A percentile compares a stretch with the other conserved stretches of the same genome.
phyloP scores from a whole-genome alignment of 169 alveolate species.

The Plasmodium falciparum region DNA sequence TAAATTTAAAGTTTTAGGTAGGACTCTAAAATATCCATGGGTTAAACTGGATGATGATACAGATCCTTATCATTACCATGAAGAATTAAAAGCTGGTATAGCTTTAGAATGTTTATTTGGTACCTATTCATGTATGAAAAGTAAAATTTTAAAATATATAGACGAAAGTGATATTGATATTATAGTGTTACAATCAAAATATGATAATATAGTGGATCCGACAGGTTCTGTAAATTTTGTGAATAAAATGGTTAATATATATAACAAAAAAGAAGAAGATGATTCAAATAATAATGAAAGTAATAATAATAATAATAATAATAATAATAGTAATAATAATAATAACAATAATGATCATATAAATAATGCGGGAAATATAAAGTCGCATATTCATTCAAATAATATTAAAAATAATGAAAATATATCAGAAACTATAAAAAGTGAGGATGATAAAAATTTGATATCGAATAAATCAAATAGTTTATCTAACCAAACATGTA shows the following conservation, averaged over 20 bases:
- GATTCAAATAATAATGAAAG: neutral
- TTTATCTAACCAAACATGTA: neutral
- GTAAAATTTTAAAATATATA: constrained; percentile 23
- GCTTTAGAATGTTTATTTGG: constrained; percentile 48
- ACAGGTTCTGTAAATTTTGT: constrained; percentile 27
- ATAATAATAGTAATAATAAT: no score
- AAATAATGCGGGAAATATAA: no score
- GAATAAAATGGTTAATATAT: constrained; percentile 22
- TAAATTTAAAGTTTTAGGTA: constrained; percentile 37
- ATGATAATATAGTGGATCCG: constrained; percentile 67
- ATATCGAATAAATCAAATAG: neutral
- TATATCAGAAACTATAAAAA: neutral
- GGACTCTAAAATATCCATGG: constrained; percentile 45
- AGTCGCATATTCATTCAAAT: neutral
- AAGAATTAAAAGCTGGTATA: constrained; percentile 15
- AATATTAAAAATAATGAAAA: neutral
- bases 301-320: neutral
- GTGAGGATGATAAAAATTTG: neutral
- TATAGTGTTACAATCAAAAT: constrained; percentile 55
- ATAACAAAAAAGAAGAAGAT: constrained; percentile 10
- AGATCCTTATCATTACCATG: constrained; percentile 61
- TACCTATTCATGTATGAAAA: constrained; percentile 23
- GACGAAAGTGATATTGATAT: constrained; percentile 60
- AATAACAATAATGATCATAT: no score
- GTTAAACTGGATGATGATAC: constrained; percentile 23